Percentiles rank a stretch among this genome's conserved stretches.
phyloP scores from a whole-genome alignment of 1,284 basidiomycete genomes.

The Cryptococcus sp. region DNA sequence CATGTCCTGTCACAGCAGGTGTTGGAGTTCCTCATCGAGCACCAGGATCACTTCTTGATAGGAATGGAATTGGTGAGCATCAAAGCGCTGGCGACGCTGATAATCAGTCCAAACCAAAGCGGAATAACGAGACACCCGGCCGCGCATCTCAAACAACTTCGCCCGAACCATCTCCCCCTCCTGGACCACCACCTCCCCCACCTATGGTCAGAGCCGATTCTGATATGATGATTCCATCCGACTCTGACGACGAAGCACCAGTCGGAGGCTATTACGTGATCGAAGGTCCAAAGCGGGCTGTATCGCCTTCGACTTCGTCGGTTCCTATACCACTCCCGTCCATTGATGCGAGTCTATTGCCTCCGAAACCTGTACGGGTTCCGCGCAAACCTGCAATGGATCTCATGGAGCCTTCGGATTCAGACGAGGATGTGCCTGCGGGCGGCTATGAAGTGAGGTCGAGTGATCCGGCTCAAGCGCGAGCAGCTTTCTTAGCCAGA shows the following conservation, averaged over 20 bases:
- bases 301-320: conserved; percentile 2
- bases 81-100: not conserved
- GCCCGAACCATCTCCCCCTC: conserved; percentile 4
- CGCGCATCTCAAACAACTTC: too few species aligned
- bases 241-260: conserved; percentile 53
- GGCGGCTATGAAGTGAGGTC: conserved; percentile 42
- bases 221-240: conserved; percentile 51
- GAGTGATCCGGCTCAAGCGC: conserved; percentile 10
- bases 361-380: conserved; percentile 7
- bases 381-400: conserved; percentile 21
- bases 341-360: conserved; percentile 15
- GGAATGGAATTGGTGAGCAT: conserved; percentile 47
- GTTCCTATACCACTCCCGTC: conserved; percentile 3
- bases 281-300: conserved; percentile 23
- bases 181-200: conserved; percentile 17
- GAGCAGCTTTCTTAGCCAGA: not conserved
- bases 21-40: conserved; percentile 85
- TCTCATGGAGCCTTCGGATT: conserved; percentile 48
- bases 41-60: conserved; percentile 49
- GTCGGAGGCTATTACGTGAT: conserved; percentile 50
- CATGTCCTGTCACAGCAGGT: conserved; percentile 86
- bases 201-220: conserved; percentile 43
- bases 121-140: not conserved
- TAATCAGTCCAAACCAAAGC: conserved; percentile 20
- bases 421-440: conserved; percentile 51